These are phyloP conservation scores for Pseudomassariella vexata DNA, from an alignment of 2,329 filamentous ascomycete genomes.

Conservation along the genomic window DNA sequence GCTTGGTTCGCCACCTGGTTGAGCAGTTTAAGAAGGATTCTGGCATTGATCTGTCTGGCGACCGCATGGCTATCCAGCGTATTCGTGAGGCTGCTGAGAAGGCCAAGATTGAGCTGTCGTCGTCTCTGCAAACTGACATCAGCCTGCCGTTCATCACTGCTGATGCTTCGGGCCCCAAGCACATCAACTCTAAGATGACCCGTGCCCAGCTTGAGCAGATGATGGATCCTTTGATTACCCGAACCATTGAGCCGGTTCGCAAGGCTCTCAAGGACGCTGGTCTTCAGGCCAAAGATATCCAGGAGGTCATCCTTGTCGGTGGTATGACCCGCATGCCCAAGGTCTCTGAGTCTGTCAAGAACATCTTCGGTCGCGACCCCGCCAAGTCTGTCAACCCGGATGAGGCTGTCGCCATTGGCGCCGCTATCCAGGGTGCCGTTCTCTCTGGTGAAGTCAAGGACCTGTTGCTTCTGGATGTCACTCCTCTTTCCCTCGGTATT, in stretches of 20 bases:
- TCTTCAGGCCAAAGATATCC: constrained; percentile 86
- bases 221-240: constrained; percentile 81
- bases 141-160: constrained; percentile 98
- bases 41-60: constrained; percentile 79
- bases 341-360: constrained; percentile 93
- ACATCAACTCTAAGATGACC: constrained; percentile 94
- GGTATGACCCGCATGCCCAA: constrained; percentile 99
- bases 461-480: constrained; percentile 90
- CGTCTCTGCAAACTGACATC: constrained; percentile 91
- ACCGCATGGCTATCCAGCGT: constrained; percentile 98
- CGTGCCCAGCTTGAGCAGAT: constrained; percentile 89
- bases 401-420: constrained; percentile 96
- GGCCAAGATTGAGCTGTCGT: constrained; percentile 98
- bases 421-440: constrained; percentile 93
- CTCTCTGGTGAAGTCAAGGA: constrained; percentile 96
- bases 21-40: constrained; percentile 96
- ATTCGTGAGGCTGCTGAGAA: constrained; percentile 98
- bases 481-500: constrained; percentile 93
- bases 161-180: constrained; percentile 90
- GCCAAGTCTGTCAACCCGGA: constrained; percentile 99
- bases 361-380: constrained; percentile 91
- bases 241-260: constrained; percentile 86
- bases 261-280: constrained; percentile 96
- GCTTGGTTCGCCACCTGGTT: constrained; percentile 87
- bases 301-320: constrained; percentile 96